A percentile compares a stretch with the other conserved stretches of the same genome.
Evolutionary conservation across 1,139 yeast species (phyloP).

Genomic region (Zygotorulaspora mrakii): DNA sequence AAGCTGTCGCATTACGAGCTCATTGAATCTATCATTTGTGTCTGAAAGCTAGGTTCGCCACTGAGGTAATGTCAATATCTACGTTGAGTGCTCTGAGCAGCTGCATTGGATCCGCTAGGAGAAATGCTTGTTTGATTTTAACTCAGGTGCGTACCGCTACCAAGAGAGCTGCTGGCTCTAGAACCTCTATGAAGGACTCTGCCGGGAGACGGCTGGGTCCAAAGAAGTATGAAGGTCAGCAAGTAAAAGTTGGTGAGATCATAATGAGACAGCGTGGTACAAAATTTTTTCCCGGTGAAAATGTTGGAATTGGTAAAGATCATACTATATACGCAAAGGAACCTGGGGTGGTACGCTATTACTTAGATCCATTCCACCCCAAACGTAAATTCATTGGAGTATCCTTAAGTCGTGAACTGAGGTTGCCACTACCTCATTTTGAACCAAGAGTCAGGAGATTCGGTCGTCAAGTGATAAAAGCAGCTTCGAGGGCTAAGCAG

Average conservation of each 20-base stretch:
- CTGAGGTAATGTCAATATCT: constrained; percentile 5
- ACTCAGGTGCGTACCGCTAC: constrained; percentile 82
- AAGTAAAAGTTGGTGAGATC: constrained; percentile 77
- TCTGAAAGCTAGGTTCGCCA: too few relatives aligned
- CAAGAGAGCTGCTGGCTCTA: constrained; percentile 90
- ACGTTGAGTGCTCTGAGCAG: constrained; percentile 6
- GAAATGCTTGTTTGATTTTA: constrained; percentile 17
- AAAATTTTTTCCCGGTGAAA: constrained; percentile 92
- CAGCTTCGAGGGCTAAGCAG: constrained; percentile 48
- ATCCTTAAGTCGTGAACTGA: constrained; percentile 59
- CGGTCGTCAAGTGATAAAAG: constrained; percentile 59
- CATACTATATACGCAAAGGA: constrained; percentile 89
- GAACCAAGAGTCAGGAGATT: constrained; percentile 81
- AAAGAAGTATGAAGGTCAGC: constrained; percentile 66
- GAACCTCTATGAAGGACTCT: constrained; percentile 88
- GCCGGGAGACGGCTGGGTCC: constrained; percentile 95
- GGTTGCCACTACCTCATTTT: constrained; percentile 85
- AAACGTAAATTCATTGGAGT: constrained; percentile 87
- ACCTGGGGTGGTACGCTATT: constrained; percentile 89
- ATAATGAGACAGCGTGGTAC: constrained; percentile 96
- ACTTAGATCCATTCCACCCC: constrained; percentile 96
- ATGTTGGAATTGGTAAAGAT: constrained; percentile 85
- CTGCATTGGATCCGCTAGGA: constrained; percentile 10
- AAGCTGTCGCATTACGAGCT: too few relatives aligned
- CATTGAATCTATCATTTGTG: too few relatives aligned